phyloP scores from a whole-genome alignment of 129 eudicot species.

The Calendula officinalis region DNA sequence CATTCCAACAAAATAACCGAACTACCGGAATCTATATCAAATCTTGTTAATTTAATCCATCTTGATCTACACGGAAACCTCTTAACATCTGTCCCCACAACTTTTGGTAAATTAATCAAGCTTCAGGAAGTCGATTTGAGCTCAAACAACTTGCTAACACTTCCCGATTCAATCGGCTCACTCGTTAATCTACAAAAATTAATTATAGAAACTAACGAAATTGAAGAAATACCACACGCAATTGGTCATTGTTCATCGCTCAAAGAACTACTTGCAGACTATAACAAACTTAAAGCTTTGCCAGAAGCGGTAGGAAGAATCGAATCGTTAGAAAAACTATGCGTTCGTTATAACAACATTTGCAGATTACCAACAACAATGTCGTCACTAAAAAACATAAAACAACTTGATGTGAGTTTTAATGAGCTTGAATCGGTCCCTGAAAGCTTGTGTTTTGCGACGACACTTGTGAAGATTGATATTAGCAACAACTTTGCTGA shows the following conservation, averaged over 20 bases:
- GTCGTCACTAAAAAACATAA: slow-evolving; percentile 57
- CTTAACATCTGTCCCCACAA: slow-evolving; percentile 55
- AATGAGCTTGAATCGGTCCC: slow-evolving; percentile 85
- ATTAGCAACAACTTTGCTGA: slow-evolving; percentile 92
- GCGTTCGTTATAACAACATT: slow-evolving; percentile 72
- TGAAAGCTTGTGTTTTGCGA: slow-evolving; percentile 91
- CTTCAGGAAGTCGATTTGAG: slow-evolving; percentile 81
- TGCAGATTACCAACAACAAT: slow-evolving; percentile 76
- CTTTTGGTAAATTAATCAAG: slow-evolving; percentile 45
- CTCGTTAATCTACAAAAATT: slow-evolving; percentile 58
- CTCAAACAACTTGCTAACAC: slow-evolving; percentile 53
- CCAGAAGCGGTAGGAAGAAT: slow-evolving; percentile 92
- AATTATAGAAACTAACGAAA: slow-evolving; percentile 60
- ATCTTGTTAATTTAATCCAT: slow-evolving; percentile 53
- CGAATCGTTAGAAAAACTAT: slow-evolving; percentile 59
- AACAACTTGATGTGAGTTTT: slow-evolving; percentile 85
- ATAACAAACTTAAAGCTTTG: slow-evolving; percentile 84
- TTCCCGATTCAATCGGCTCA: slow-evolving; percentile 74
- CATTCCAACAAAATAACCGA: slow-evolving; percentile 54
- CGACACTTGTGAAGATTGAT: slow-evolving; percentile 67
- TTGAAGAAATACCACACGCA: slow-evolving; percentile 86
- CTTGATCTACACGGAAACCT: slow-evolving; percentile 73
- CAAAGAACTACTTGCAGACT: slow-evolving; percentile 73
- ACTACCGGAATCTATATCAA: slow-evolving; percentile 67
- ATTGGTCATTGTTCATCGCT: slow-evolving; percentile 74